A percentile compares a stretch with the other conserved stretches of the same genome.
phyloP scores from a whole-genome alignment of 2,329 filamentous ascomycete species.

The Metarhizium brunneum region DNA sequence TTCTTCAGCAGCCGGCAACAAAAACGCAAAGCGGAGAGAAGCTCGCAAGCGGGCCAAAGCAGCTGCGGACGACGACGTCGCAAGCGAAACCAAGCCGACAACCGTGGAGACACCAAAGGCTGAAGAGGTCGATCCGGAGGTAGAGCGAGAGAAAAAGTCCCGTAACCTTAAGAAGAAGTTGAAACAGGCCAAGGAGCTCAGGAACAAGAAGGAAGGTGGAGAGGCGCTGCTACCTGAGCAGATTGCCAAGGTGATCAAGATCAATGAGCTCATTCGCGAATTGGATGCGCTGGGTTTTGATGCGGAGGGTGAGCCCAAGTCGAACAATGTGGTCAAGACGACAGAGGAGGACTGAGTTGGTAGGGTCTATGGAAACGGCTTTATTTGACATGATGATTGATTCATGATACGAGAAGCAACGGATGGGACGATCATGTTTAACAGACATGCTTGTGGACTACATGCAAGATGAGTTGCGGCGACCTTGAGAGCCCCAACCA shows the following conservation, averaged over 20 bases:
- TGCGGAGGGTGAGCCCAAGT: constrained; percentile 56
- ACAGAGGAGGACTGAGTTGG: not conserved
- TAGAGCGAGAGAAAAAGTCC: constrained; percentile 85
- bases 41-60: constrained; percentile 46
- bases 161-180: constrained; percentile 90
- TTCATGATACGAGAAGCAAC: not conserved
- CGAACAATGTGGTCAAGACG: constrained; percentile 7
- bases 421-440: not conserved
- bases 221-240: constrained; percentile 83
- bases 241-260: constrained; percentile 94
- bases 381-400: not conserved
- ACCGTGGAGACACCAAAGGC: constrained; percentile 14
- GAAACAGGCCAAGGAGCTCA: constrained; percentile 82
- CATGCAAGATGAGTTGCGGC: not conserved
- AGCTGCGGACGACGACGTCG: constrained; percentile 51
- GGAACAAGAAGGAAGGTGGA: constrained; percentile 83
- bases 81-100: constrained; percentile 33
- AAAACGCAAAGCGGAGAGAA: constrained; percentile 73
- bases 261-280: constrained; percentile 86
- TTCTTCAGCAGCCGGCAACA: constrained; percentile 54
- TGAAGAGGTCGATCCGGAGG: constrained; percentile 55
- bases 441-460: not conserved
- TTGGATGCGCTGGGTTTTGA: constrained; percentile 80
- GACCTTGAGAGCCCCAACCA: not conserved
- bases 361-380: not conserved